These are phyloP conservation scores for Lentinula edodes DNA, from an alignment of 768 basidiomycete genomes.

Conservation along the genomic window DNA sequence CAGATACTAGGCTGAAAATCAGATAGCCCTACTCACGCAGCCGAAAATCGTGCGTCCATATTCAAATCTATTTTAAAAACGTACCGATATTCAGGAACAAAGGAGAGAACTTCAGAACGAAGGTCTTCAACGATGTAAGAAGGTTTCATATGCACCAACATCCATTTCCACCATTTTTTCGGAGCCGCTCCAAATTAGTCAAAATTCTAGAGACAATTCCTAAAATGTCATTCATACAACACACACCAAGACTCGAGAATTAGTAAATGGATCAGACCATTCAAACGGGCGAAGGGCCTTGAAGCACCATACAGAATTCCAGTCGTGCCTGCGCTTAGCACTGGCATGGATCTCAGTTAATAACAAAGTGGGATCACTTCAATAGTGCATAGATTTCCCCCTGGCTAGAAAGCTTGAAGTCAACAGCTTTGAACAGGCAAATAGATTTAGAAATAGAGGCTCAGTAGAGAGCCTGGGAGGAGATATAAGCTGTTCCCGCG, in stretches of 20 bases:
- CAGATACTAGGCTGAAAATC: too few species aligned
- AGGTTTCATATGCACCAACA: background rate
- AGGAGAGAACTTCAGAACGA: background rate
- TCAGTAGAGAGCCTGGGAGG: background rate
- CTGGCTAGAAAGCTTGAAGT: too few species aligned
- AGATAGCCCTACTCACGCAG: background rate
- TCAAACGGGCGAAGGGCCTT: too few species aligned
- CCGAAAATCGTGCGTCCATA: background rate
- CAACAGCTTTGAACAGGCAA: too few species aligned
- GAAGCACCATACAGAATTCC: too few species aligned
- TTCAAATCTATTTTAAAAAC: background rate
- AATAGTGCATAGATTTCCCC: background rate
- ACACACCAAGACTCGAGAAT: too few species aligned
- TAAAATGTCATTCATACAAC: too few species aligned
- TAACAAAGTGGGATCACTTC: background rate
- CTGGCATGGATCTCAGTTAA: background rate
- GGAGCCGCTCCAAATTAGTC: background rate
- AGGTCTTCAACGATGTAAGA: too few species aligned
- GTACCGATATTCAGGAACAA: background rate
- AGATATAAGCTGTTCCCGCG: background rate
- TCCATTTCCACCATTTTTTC: background rate
- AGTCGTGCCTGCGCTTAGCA: background rate
- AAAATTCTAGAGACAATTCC: background rate
- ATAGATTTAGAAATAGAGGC: background rate
- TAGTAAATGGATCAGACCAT: too few species aligned